Evolutionary conservation across 345 rosid genomes (phyloP).

Genomic region (Aurinia saxatilis): DNA sequence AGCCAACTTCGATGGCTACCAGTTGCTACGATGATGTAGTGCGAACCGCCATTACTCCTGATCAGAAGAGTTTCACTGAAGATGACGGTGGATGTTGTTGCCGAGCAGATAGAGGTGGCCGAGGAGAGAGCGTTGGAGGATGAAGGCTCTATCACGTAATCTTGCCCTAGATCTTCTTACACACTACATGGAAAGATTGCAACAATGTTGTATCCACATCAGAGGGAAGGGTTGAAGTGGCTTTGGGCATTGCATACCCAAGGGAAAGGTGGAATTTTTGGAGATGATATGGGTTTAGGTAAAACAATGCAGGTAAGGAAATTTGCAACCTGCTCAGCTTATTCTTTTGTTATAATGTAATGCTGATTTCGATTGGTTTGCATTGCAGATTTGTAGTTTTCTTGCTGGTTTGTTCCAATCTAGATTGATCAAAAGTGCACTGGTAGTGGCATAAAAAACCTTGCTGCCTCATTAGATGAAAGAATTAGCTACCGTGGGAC

Average conservation of each 20-base stretch:
- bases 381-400: conserved; percentile 78
- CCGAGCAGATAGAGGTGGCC: too few relatives aligned
- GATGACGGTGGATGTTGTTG: conserved; percentile 38
- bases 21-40: conserved; percentile 21
- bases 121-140: conserved; percentile 32
- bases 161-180: conserved; percentile 43
- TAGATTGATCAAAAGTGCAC: conserved; percentile 63
- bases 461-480: conserved; percentile 93
- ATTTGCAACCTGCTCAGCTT: not conserved
- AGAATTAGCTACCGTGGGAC: conserved; percentile 82
- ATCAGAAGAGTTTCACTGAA: conserved; percentile 25
- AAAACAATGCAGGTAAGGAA: conserved; percentile 93
- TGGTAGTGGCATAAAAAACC: conserved; percentile 92
- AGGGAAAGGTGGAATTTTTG: conserved; percentile 93
- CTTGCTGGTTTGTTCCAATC: conserved; percentile 89
- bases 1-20: conserved; percentile 32
- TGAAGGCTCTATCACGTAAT: conserved; percentile 44
- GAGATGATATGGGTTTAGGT: conserved; percentile 99
- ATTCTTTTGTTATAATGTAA: not conserved
- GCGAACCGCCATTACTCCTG: not conserved
- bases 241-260: conserved; percentile 89
- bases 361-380: conserved; percentile 6
- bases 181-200: conserved; percentile 51
- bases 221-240: conserved; percentile 87
- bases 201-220: conserved; percentile 71